Percentiles rank a stretch among this genome's conserved stretches.
phyloP scores from a whole-genome alignment of 106 monocot species.

The Allium fistulosum region DNA sequence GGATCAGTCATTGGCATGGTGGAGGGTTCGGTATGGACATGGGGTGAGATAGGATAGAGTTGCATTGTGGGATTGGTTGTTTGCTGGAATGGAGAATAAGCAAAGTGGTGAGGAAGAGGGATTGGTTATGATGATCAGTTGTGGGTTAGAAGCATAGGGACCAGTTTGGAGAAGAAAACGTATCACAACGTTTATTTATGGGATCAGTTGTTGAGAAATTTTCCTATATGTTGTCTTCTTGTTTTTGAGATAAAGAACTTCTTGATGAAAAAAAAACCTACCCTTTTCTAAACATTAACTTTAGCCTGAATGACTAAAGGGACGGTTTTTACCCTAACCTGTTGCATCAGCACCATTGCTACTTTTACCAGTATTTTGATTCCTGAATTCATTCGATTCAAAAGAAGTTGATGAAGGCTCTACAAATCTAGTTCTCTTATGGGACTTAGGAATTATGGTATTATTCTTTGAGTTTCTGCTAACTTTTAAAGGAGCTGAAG shows the following conservation, averaged over 20 bases:
- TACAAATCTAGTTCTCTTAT: conserved; percentile 22
- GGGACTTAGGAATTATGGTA: conserved; percentile 5
- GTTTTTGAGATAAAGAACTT: conserved; percentile 9
- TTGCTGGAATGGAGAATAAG: too few species aligned
- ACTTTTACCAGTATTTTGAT: conserved; percentile 20
- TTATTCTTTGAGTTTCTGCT: conserved; percentile 25
- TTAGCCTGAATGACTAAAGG: conserved; percentile 49
- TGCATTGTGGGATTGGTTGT: too few species aligned
- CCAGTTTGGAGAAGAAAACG: too few species aligned
- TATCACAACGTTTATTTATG: too few species aligned
- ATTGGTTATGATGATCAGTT: too few species aligned
- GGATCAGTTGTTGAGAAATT: too few species aligned
- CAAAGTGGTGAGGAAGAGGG: too few species aligned
- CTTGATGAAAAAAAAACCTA: conserved; percentile 17
- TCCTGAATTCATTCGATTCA: conserved; percentile 19
- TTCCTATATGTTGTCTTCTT: conserved; percentile 21
- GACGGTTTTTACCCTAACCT: conserved; percentile 40
- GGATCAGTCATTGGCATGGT: too few species aligned
- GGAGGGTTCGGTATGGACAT: too few species aligned
- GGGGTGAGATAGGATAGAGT: too few species aligned
- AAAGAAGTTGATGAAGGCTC: conserved; percentile 26
- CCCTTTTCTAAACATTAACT: conserved; percentile 53
- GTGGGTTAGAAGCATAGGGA: too few species aligned
- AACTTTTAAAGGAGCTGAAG: conserved; percentile 24
- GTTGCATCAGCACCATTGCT: conserved; percentile 3